Percentiles rank a stretch among this genome's conserved stretches.
These are phyloP conservation scores for Verticillium isaacii DNA, from an alignment of 2,329 filamentous ascomycete genomes.

Conservation along the genomic window DNA sequence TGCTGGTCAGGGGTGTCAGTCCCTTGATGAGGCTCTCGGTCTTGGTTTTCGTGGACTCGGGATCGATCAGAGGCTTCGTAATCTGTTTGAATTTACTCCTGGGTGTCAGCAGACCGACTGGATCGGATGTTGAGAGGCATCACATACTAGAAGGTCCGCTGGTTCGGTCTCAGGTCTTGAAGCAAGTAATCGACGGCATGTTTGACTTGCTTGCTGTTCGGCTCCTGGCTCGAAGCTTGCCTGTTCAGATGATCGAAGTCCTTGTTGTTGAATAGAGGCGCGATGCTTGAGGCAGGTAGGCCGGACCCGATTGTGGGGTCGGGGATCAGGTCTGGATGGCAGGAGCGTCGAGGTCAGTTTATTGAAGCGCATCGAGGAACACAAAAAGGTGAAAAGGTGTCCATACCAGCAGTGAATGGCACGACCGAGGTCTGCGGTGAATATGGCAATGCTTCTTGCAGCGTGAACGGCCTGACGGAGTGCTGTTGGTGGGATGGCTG, in stretches of 20 bases:
- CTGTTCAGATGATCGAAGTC: slow-evolving; percentile 66
- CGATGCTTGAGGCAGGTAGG: slow-evolving; percentile 45
- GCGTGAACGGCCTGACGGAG: slow-evolving; percentile 46
- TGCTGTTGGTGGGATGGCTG: slow-evolving; percentile 7
- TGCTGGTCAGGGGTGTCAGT: slow-evolving; percentile 46
- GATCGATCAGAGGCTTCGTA: slow-evolving; percentile 27
- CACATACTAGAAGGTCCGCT: slow-evolving; percentile 62
- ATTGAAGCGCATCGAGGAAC: background rate
- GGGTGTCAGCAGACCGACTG: slow-evolving; percentile 19
- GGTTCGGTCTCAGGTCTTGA: slow-evolving; percentile 66
- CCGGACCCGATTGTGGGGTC: slow-evolving; percentile 56
- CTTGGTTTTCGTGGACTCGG: slow-evolving; percentile 17
- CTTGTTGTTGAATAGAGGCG: slow-evolving; percentile 44
- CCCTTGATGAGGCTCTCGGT: slow-evolving; percentile 28
- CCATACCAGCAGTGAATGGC: slow-evolving; percentile 69
- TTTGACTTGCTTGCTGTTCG: slow-evolving; percentile 61
- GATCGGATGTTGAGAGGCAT: background rate
- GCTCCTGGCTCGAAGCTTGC: slow-evolving; percentile 56
- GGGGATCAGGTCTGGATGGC: slow-evolving; percentile 57
- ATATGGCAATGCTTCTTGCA: slow-evolving; percentile 76
- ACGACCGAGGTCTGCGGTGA: slow-evolving; percentile 77
- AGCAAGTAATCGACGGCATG: slow-evolving; percentile 71
- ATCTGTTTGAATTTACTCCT: slow-evolving; percentile 53
- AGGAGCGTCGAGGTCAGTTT: slow-evolving; percentile 5
- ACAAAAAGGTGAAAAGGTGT: slow-evolving; percentile 2